Evolutionary conservation across 176 grass and related monocot genomes (phyloP).

Genomic region (Eleusine coracana): DNA sequence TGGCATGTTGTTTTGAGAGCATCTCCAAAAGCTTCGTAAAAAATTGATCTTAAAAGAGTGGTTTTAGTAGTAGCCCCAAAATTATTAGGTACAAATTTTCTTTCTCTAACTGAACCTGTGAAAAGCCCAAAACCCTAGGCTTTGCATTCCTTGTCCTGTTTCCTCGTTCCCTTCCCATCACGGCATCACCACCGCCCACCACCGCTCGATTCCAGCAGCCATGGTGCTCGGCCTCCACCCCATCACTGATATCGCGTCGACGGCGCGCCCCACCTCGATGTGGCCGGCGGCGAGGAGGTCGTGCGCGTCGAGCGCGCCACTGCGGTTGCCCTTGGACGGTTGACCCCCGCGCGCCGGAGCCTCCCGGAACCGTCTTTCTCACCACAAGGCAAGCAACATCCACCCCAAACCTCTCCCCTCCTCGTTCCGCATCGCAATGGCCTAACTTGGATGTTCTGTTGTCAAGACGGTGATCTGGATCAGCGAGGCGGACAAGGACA

Average conservation of each 20-base stretch:
- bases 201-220: not conserved
- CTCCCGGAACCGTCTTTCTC: not conserved
- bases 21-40: no score
- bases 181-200: not conserved
- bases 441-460: not conserved
- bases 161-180: not conserved
- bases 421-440: not conserved
- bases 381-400: not conserved
- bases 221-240: not conserved
- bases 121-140: not conserved
- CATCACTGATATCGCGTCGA: not conserved
- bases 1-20: no score
- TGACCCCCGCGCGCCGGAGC: not conserved
- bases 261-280: not conserved
- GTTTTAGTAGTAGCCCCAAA: no score
- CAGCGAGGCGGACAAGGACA: slow-evolving; percentile 40
- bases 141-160: not conserved
- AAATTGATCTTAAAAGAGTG: no score
- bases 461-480: slow-evolving; percentile 71
- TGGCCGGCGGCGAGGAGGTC: not conserved
- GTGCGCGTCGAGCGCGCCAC: not conserved
- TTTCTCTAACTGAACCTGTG: no score
- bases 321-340: not conserved
- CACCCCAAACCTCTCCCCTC: not conserved
- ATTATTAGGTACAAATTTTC: no score